Evolutionary conservation across 495 filamentous ascomycete genomes (phyloP).

Genomic region (Ramalina intermedia): DNA sequence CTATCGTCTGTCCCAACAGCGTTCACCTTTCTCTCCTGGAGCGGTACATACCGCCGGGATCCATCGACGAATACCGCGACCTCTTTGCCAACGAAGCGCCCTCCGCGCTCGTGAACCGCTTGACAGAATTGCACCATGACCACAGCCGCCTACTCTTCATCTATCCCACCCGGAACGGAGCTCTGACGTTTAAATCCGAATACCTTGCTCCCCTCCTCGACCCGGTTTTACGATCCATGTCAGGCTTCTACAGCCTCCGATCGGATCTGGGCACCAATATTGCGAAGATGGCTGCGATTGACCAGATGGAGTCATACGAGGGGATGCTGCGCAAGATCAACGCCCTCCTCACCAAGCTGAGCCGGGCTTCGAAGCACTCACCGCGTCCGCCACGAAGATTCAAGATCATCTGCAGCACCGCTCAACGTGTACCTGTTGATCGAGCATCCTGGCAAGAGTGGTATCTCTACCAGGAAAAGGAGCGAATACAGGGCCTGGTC

Average conservation of each 20-base stretch:
- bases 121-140: slow-evolving; percentile 46
- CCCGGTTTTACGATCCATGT: slow-evolving; percentile 49
- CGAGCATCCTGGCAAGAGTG: slow-evolving; percentile 51
- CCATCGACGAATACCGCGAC: slow-evolving; percentile 42
- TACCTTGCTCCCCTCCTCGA: slow-evolving; percentile 56
- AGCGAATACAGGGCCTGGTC: slow-evolving; percentile 47
- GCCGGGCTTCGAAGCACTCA: slow-evolving; percentile 10
- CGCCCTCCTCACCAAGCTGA: slow-evolving; percentile 31
- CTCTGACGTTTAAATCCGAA: slow-evolving; percentile 44
- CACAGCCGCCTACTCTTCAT: slow-evolving; percentile 51
- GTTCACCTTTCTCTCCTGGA: slow-evolving; percentile 54
- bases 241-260: slow-evolving; percentile 47
- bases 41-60: slow-evolving; percentile 55
- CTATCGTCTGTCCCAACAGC: slow-evolving; percentile 48
- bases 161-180: slow-evolving; percentile 53
- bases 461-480: slow-evolving; percentile 57
- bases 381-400: slow-evolving; percentile 29
- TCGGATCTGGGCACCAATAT: slow-evolving; percentile 43
- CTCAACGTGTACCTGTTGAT: slow-evolving; percentile 37
- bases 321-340: slow-evolving; percentile 35
- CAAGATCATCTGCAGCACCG: slow-evolving; percentile 35
- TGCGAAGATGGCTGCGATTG: slow-evolving; percentile 42
- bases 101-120: slow-evolving; percentile 52
- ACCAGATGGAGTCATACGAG: slow-evolving; percentile 44
- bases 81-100: slow-evolving; percentile 41